Conservation (phyloP, 2,329 filamentous ascomycete species). For the Penicillium sp. region DNA sequence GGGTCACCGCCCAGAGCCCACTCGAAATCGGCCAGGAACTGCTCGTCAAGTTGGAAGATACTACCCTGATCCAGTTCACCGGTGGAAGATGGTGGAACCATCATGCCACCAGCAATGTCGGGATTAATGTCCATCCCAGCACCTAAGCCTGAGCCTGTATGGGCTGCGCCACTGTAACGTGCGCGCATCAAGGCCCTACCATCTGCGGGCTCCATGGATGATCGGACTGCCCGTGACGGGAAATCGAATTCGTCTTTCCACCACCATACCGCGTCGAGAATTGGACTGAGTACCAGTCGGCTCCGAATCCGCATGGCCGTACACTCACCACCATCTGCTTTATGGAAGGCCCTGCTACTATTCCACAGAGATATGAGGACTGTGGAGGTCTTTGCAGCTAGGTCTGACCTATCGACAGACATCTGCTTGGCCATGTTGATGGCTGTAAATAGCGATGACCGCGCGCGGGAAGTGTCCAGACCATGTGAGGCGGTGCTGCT, state of each 20-base stretch:
- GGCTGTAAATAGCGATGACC: conserved; percentile 38
- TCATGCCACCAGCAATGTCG: too few relatives aligned
- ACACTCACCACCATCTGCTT: conserved; percentile 42
- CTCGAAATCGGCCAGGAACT: too few relatives aligned
- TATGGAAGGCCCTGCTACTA: conserved; percentile 46
- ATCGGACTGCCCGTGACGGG: too few relatives aligned
- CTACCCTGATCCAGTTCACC: too few relatives aligned
- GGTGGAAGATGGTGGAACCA: too few relatives aligned
- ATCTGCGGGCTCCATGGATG: too few relatives aligned
- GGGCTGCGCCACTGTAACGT: too few relatives aligned
- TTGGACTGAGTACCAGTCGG: conserved; percentile 42
- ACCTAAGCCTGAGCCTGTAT: too few relatives aligned
- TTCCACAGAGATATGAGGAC: conserved; percentile 47
- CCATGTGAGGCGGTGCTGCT: conserved; percentile 30
- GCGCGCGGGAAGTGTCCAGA: conserved; percentile 41
- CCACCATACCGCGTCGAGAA: conserved; percentile 49
- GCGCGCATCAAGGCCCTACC: too few relatives aligned
- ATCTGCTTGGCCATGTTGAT: conserved; percentile 47
- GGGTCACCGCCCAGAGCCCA: too few relatives aligned
- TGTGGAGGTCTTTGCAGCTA: conserved; percentile 36
- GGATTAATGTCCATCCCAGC: too few relatives aligned
- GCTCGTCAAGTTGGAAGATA: too few relatives aligned
- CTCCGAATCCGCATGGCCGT: conserved; percentile 43
- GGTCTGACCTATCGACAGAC: conserved; percentile 43
- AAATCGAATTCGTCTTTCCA: conserved; percentile 30